These are phyloP conservation scores for Nemophila menziesii DNA, from an alignment of 257 asterid species.

Conservation along the genomic window DNA sequence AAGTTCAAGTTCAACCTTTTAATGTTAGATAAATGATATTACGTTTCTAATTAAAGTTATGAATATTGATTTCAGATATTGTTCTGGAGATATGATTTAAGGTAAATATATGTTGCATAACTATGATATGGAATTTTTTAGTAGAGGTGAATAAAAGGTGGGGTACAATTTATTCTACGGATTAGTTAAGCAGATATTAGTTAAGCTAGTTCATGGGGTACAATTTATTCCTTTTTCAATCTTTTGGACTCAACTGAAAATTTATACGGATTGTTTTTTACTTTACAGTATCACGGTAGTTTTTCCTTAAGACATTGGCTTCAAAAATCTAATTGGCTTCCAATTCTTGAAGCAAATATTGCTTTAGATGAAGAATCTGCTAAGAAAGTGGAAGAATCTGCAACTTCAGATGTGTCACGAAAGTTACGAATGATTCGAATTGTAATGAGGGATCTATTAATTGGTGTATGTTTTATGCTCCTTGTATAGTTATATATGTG, in stretches of 20 bases:
- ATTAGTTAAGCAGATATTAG: too few relatives aligned
- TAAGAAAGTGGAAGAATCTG: constrained; percentile 79
- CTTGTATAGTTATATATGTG: constrained; percentile 3
- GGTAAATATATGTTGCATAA: too few relatives aligned
- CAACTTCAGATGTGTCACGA: constrained; percentile 75
- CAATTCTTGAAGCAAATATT: constrained; percentile 86
- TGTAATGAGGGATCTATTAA: constrained; percentile 85
- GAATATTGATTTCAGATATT: too few relatives aligned
- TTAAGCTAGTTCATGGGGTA: constrained; percentile 83
- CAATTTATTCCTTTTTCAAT: not conserved
- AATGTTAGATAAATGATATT: too few relatives aligned
- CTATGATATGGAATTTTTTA: too few relatives aligned
- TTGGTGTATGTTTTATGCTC: constrained; percentile 50
- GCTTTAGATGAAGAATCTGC: constrained; percentile 80
- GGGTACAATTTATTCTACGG: too few relatives aligned
- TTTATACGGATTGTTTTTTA: not conserved
- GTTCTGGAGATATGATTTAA: too few relatives aligned
- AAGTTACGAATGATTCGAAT: constrained; percentile 70
- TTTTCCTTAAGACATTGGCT: constrained; percentile 95
- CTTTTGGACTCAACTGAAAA: not conserved
- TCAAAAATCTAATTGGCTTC: constrained; percentile 94
- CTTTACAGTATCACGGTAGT: constrained; percentile 64
- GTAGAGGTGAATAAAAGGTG: too few relatives aligned
- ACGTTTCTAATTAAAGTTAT: too few relatives aligned
- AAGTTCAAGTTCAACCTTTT: too few relatives aligned